Conservation (phyloP, 1,284 basidiomycete genomes). For the Quambalaria eucalypti region DNA sequence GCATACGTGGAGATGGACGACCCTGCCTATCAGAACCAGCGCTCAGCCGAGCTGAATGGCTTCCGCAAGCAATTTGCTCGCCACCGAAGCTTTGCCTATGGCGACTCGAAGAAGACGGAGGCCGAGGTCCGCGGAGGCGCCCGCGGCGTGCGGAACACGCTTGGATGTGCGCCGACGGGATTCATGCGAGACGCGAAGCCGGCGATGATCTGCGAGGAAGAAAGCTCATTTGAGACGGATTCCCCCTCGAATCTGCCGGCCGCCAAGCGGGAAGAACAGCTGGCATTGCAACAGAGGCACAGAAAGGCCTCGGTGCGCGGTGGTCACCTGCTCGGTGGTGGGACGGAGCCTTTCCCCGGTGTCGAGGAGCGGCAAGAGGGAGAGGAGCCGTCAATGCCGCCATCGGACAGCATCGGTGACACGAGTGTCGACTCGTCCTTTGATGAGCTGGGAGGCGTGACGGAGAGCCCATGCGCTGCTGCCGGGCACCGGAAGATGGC, state of each 20-base stretch:
- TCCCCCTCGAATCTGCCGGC: not conserved
- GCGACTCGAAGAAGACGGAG: slow-evolving; percentile 14
- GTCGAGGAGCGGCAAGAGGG: not conserved
- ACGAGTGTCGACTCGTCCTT: slow-evolving; percentile 2
- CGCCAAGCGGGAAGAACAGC: too few species aligned
- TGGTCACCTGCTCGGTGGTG: not conserved
- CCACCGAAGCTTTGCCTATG: slow-evolving; percentile 40
- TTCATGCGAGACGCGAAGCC: not conserved
- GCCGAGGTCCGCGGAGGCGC: not conserved
- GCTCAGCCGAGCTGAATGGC: slow-evolving; percentile 75
- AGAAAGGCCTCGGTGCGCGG: not conserved
- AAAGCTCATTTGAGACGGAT: not conserved
- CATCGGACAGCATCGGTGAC: not conserved
- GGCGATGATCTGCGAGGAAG: not conserved
- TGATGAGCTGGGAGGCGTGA: not conserved
- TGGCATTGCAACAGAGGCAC: too few species aligned
- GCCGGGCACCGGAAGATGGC: not conserved
- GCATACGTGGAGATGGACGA: slow-evolving; percentile 92
- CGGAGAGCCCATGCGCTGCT: not conserved
- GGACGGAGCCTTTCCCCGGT: not conserved
- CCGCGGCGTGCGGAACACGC: not conserved
- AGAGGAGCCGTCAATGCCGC: not conserved
- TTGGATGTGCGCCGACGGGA: not conserved
- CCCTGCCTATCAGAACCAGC: slow-evolving; percentile 66
- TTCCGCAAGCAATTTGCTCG: slow-evolving; percentile 60